A percentile compares a stretch with the other conserved stretches of the same genome.
phyloP scores from a whole-genome alignment of 768 basidiomycete species.

The Suillus clintonianus region DNA sequence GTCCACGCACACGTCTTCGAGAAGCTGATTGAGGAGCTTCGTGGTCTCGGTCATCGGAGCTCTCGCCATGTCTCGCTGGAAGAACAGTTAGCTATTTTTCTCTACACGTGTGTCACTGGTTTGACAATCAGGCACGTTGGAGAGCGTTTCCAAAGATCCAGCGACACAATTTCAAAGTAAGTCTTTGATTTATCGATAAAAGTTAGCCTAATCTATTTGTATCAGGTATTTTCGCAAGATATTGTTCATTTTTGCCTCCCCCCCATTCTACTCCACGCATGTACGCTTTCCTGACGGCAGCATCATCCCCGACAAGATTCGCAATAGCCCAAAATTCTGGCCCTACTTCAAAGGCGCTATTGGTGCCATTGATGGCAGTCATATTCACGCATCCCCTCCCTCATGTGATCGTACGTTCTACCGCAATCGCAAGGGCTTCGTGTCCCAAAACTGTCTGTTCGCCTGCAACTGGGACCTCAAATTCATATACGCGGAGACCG shows the following conservation, averaged over 20 bases:
- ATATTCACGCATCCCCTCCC: constrained; percentile 1
- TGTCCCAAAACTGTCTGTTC: constrained; percentile 17
- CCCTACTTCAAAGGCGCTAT: neutral
- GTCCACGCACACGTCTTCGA: constrained; percentile 31
- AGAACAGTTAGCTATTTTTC: constrained; percentile 43
- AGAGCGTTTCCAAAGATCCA: constrained; percentile 40
- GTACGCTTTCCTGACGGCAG: neutral
- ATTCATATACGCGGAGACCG: constrained; percentile 12
- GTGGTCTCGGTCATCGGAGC: constrained; percentile 16
- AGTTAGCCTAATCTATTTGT: neutral
- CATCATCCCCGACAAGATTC: neutral
- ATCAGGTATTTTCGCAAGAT: too few species aligned
- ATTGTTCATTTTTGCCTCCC: neutral
- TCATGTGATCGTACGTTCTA: neutral
- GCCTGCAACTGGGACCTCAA: constrained; percentile 14
- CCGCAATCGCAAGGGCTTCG: constrained; percentile 15
- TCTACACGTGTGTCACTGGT: constrained; percentile 32
- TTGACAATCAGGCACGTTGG: constrained; percentile 26
- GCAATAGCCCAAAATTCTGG: neutral
- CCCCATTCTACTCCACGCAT: neutral
- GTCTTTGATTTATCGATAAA: neutral
- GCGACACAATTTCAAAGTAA: constrained; percentile 39
- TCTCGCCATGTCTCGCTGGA: constrained; percentile 29
- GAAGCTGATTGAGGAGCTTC: constrained; percentile 25
- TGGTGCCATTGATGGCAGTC: constrained; percentile 4